Percentiles rank a stretch among this genome's conserved stretches.
Evolutionary conservation across 1,284 basidiomycete genomes (phyloP).

Genomic region (Ustanciosporium gigantosporum): DNA sequence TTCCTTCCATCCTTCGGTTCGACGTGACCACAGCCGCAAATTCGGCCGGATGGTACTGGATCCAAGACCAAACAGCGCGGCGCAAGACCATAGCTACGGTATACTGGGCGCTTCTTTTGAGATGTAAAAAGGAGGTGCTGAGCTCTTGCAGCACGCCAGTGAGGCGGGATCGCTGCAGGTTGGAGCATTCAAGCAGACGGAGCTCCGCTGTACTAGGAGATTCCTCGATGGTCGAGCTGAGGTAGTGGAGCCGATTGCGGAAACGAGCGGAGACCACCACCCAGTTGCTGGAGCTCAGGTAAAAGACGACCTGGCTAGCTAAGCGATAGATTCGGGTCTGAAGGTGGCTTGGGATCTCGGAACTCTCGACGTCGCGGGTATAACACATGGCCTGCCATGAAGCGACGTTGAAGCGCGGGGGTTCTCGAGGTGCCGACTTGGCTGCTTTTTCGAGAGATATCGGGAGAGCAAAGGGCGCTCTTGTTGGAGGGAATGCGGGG

Average conservation of each 20-base stretch:
- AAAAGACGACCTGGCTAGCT: slow-evolving; percentile 77
- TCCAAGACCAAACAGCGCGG: slow-evolving; percentile 88
- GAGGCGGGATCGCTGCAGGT: slow-evolving; percentile 61
- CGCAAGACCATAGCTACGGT: slow-evolving; percentile 76
- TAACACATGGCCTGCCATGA: slow-evolving; percentile 33
- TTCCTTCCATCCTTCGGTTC: slow-evolving; percentile 55
- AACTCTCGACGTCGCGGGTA: slow-evolving; percentile 22
- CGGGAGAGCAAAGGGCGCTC: slow-evolving; percentile 37
- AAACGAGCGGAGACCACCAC: slow-evolving; percentile 75
- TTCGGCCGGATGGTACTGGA: slow-evolving; percentile 78
- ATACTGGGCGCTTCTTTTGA: slow-evolving; percentile 75
- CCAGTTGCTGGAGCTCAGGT: slow-evolving; percentile 90
- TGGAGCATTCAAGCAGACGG: slow-evolving; percentile 67
- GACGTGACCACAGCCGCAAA: slow-evolving; percentile 73
- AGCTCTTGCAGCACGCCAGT: slow-evolving; percentile 67
- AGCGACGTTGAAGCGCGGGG: slow-evolving; percentile 34
- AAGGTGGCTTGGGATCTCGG: slow-evolving; percentile 28
- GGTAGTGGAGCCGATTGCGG: slow-evolving; percentile 71
- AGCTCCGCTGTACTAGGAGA: slow-evolving; percentile 72
- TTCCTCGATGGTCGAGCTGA: slow-evolving; percentile 65
- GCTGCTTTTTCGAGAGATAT: slow-evolving; percentile 4
- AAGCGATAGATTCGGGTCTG: slow-evolving; percentile 61
- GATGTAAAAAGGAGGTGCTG: slow-evolving; percentile 79
- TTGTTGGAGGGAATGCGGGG: slow-evolving; percentile 46
- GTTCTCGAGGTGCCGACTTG: neutral